These are phyloP conservation scores for Grosmannia clavigera DNA, from an alignment of 2,329 filamentous ascomycete species.

Conservation along the genomic window DNA sequence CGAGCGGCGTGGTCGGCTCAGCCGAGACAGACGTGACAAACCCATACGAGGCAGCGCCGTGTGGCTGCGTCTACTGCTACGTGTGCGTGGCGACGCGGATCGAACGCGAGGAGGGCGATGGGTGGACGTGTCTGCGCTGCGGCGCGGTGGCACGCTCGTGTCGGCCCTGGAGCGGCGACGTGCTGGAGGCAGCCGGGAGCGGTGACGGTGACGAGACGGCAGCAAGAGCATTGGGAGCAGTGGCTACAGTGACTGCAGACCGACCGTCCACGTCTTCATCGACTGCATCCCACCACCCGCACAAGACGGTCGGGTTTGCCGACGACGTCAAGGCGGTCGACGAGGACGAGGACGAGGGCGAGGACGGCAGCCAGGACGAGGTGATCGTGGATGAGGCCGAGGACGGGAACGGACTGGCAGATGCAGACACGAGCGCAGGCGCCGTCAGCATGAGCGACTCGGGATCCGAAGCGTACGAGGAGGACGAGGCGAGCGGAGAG, in stretches of 20 bases:
- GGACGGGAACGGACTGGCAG: not conserved
- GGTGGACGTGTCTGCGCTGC: constrained; percentile 84
- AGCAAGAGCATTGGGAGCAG: not conserved
- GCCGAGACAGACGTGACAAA: constrained; percentile 92
- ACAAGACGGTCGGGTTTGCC: constrained; percentile 51
- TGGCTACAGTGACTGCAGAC: not conserved
- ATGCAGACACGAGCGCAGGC: not conserved
- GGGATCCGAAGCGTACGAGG: constrained; percentile 20
- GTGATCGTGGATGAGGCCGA: not conserved
- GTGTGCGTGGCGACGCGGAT: constrained; percentile 84
- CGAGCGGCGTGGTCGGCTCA: constrained; percentile 71
- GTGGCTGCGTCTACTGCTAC: constrained; percentile 90
- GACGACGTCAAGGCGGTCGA: constrained; percentile 34
- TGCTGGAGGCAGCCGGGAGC: constrained; percentile 42
- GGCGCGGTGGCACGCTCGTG: constrained; percentile 75
- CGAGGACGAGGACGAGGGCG: constrained; percentile 16
- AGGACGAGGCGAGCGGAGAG: constrained; percentile 8
- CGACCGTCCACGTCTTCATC: not conserved
- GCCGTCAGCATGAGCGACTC: constrained; percentile 3
- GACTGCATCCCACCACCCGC: constrained; percentile 5
- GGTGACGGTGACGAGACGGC: not conserved
- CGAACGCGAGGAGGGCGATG: constrained; percentile 86
- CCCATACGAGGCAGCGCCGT: constrained; percentile 82
- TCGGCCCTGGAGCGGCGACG: constrained; percentile 83
- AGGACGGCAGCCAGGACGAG: constrained; percentile 1